These are phyloP conservation scores for Sanghuangporus sanghuang DNA, from an alignment of 1,284 basidiomycete species.

Conservation along the genomic window DNA sequence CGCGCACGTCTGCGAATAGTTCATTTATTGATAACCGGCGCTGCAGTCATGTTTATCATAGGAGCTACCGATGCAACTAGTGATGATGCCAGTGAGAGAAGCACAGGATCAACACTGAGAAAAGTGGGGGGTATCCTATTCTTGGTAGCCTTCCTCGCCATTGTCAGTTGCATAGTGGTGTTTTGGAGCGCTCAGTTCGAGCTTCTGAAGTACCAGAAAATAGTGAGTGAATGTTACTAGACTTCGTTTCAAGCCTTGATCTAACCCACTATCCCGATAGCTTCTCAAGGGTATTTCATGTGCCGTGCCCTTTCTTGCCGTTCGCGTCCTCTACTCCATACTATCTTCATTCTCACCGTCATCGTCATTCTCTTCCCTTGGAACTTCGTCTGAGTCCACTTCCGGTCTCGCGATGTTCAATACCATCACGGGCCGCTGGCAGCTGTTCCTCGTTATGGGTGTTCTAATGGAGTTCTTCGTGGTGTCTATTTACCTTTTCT, in stretches of 20 bases:
- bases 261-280: conserved; percentile 26
- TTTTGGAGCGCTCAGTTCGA: conserved; percentile 41
- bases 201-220: conserved; percentile 48
- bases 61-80: conserved; percentile 32
- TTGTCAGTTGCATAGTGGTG: conserved; percentile 38
- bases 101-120: conserved; percentile 9
- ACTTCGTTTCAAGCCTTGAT: neutral
- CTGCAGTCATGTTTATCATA: conserved; percentile 46
- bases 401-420: conserved; percentile 15
- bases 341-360: conserved; percentile 39
- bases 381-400: neutral
- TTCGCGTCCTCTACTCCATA: conserved; percentile 49
- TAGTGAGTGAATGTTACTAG: conserved; percentile 23
- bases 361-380: neutral
- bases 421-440: conserved; percentile 13
- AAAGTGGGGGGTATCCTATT: conserved; percentile 42
- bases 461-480: conserved; percentile 18
- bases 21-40: conserved; percentile 36
- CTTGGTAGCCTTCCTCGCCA: conserved; percentile 38
- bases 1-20: conserved; percentile 32
- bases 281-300: conserved; percentile 46
- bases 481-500: conserved; percentile 13
- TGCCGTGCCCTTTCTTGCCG: conserved; percentile 54
- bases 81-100: neutral
- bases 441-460: conserved; percentile 15